Evolutionary conservation across 2,329 filamentous ascomycete species (phyloP), one percentile per base, ranked within the genome.

Genomic region (Exophiala dermatitidis): DNA sequence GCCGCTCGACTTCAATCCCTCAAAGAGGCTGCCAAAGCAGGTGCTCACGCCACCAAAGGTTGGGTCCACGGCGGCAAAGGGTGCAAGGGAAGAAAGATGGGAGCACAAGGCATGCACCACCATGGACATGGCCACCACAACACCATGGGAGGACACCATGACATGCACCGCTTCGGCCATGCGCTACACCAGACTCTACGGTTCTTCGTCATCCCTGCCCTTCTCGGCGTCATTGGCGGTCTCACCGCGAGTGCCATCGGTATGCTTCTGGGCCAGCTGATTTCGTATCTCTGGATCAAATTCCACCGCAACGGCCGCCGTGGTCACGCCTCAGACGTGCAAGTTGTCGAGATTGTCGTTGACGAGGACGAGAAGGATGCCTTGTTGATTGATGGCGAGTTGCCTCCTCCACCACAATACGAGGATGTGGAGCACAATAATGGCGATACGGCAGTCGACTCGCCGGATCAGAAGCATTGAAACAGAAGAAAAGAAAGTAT

Each of bases 211-310:
- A 64, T 76, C 45, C 74, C 73, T 3, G 71, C 71, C 31, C 52
- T 73, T 1, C 61, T 75, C 4, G 74, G 74, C 40, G 66, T 76
- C 32, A 63, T 73, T 29, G 72, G 72, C 30, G 73, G 72, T 52
- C 61, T 76, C 50, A 66, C 69, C 41, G 72, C 73, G 30, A 72
- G 70, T 54, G 71, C 70, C 6, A 59, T 76, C 41, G 74, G 73
- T 44, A 73, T 75, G 70, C 62, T 76, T n/a, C 65, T 75, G 42
- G 73, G 73, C 31, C 72, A 75, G 62, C 60, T 68, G 31, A 67
- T 74, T 40, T 66, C 73, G 31, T 74, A 71, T 62, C 46, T 76
- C 43, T 75, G 74, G 72, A 65, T 68, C 46, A 69, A 68, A 52
- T 69, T 53, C 42, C 50, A 56, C 44, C 56, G 62, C 29, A 40